Conservation (phyloP, 495 filamentous ascomycete genomes). For the Chaetomium fimeti region DNA sequence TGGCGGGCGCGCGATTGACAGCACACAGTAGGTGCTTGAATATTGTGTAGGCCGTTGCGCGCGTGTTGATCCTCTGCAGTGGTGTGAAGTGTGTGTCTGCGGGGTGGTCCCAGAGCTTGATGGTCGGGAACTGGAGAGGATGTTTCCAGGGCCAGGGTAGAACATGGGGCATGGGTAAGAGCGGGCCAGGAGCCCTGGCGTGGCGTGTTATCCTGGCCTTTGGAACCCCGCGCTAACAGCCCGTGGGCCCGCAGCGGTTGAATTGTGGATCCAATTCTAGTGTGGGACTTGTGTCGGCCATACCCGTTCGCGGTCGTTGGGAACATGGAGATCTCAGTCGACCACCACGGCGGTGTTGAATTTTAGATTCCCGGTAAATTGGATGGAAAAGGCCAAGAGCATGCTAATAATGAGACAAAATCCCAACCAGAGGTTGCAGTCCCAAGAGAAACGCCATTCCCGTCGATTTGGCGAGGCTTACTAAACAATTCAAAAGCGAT, state of each 20-base stretch:
- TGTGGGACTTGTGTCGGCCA: background rate
- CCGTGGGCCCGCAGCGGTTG: slow-evolving; percentile 13
- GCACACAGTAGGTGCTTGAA: background rate
- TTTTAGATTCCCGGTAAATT: too few species aligned
- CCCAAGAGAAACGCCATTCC: too few species aligned
- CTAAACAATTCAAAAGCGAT: too few species aligned
- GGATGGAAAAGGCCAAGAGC: too few species aligned
- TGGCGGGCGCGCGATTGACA: background rate
- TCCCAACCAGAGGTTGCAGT: too few species aligned
- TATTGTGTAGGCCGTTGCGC: background rate
- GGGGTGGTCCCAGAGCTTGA: slow-evolving; percentile 3
- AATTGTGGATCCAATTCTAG: slow-evolving; percentile 8
- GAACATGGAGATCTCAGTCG: background rate
- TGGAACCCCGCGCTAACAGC: slow-evolving; percentile 14
- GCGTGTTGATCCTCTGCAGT: slow-evolving; percentile 3
- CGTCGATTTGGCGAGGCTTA: too few species aligned
- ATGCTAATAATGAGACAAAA: too few species aligned
- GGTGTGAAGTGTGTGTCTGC: background rate
- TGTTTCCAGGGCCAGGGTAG: slow-evolving; percentile 14
- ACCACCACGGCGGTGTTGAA: too few species aligned
- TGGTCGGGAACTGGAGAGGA: slow-evolving; percentile 9
- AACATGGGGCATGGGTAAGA: slow-evolving; percentile 3
- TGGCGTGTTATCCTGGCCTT: slow-evolving; percentile 3
- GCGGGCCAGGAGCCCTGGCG: slow-evolving; percentile 7
- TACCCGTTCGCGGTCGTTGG: background rate